Percentiles rank a stretch among this genome's conserved stretches.
These are phyloP conservation scores for Chrysanthemum lavandulifolium DNA, from an alignment of 129 eudicot species.

Conservation along the genomic window DNA sequence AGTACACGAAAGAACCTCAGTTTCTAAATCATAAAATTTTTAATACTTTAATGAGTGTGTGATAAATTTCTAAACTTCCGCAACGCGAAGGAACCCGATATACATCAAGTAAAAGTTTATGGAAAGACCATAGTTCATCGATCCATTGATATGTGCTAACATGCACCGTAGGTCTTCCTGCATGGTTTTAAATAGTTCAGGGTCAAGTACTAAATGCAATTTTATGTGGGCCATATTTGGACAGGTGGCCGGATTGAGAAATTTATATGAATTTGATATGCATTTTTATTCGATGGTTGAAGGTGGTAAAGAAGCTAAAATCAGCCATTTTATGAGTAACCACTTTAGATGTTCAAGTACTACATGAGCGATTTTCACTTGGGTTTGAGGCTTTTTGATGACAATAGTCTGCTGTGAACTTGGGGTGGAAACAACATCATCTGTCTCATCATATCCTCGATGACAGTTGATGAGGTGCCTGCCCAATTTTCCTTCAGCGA, in stretches of 20 bases:
- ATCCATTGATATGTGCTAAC: constrained; percentile 88
- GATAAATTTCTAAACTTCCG: constrained; percentile 65
- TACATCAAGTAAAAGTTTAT: constrained; percentile 71
- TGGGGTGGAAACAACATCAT: constrained; percentile 44
- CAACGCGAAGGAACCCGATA: constrained; percentile 80
- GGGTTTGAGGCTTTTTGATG: too few relatives aligned
- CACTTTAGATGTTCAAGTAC: constrained; percentile 86
- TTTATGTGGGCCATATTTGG: constrained; percentile 73
- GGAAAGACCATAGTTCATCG: constrained; percentile 81
- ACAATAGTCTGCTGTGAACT: constrained; percentile 48
- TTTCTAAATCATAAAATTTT: constrained; percentile 62
- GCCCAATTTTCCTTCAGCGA: constrained; percentile 78
- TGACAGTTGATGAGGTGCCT: constrained; percentile 93
- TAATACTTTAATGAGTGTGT: constrained; percentile 55
- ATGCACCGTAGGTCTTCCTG: constrained; percentile 57
- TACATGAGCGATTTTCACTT: too few relatives aligned
- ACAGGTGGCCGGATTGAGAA: constrained; percentile 62
- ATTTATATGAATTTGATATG: constrained; percentile 68
- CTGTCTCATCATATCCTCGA: constrained; percentile 77
- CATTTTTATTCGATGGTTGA: constrained; percentile 66
- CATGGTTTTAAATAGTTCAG: constrained; percentile 74
- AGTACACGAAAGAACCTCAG: constrained; percentile 72
- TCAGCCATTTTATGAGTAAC: constrained; percentile 85
- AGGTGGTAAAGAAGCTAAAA: constrained; percentile 72
- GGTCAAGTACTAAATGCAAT: constrained; percentile 54